These are phyloP conservation scores for Trichophyton equinum DNA, from an alignment of 2,329 filamentous ascomycete genomes.

Conservation along the genomic window DNA sequence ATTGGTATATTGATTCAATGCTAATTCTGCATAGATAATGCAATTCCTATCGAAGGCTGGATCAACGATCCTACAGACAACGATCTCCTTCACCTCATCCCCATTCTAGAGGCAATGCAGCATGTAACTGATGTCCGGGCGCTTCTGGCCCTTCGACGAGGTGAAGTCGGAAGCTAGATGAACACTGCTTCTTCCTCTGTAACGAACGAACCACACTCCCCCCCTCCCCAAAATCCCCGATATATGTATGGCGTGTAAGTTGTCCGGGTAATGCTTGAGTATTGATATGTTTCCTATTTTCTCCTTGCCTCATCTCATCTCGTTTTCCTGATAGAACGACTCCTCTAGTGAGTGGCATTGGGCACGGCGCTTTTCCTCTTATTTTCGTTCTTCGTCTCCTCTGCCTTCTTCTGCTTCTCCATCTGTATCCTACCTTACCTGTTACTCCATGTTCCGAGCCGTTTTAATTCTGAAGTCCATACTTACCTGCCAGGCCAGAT, in stretches of 20 bases:
- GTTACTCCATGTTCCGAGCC: neutral
- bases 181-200: neutral
- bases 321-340: neutral
- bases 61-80: slow-evolving; percentile 97
- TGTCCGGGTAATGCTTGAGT: neutral
- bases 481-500: neutral
- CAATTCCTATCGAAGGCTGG: slow-evolving; percentile 98
- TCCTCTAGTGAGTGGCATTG: neutral
- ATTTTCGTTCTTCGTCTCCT: neutral
- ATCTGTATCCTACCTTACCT: neutral
- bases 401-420: neutral
- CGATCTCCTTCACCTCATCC: slow-evolving; percentile 83
- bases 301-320: neutral
- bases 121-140: slow-evolving; percentile 94
- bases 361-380: neutral
- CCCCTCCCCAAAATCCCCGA: neutral
- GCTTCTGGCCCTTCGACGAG: slow-evolving; percentile 73
- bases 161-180: slow-evolving; percentile 44
- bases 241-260: neutral
- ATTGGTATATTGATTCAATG: neutral
- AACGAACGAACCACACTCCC: neutral
- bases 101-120: slow-evolving; percentile 83
- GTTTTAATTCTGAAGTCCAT: no score
- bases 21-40: slow-evolving; percentile 58
- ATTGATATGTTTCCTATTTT: neutral